phyloP scores from a whole-genome alignment of 257 asterid species.

The Salvia splendens region DNA sequence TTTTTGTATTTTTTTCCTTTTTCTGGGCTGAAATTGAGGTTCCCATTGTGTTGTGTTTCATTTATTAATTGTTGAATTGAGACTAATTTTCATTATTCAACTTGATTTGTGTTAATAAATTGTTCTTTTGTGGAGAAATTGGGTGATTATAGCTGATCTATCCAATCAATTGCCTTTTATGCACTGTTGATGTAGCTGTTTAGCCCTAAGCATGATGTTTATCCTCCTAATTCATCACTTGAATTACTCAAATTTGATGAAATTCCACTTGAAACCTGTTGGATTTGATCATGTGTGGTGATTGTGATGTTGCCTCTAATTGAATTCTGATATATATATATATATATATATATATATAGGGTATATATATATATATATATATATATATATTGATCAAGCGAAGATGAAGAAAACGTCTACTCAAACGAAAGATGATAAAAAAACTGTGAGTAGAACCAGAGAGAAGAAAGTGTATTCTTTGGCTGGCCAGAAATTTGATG shows the following conservation, averaged over 20 bases:
- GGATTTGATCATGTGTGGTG: neutral
- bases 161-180: neutral
- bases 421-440: conserved; percentile 53
- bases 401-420: conserved; percentile 59
- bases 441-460: conserved; percentile 61
- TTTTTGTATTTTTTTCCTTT: neutral
- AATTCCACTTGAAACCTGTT: conserved; percentile 4
- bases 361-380: no score
- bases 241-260: conserved; percentile 1
- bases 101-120: conserved; percentile 13
- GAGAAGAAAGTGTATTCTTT: conserved; percentile 79
- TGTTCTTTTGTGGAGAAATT: neutral
- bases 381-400: conserved; percentile 47
- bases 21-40: conserved; percentile 25
- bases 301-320: conserved; percentile 23
- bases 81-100: neutral
- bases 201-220: neutral
- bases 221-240: neutral
- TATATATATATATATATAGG: no score
- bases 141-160: conserved; percentile 15
- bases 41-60: conserved; percentile 13
- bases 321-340: conserved; percentile 30
- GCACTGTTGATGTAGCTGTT: neutral
- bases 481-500: conserved; percentile 87
- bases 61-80: neutral